Evolutionary conservation across 2,329 filamentous ascomycete genomes (phyloP).

Genomic region (Neonectria hederae): DNA sequence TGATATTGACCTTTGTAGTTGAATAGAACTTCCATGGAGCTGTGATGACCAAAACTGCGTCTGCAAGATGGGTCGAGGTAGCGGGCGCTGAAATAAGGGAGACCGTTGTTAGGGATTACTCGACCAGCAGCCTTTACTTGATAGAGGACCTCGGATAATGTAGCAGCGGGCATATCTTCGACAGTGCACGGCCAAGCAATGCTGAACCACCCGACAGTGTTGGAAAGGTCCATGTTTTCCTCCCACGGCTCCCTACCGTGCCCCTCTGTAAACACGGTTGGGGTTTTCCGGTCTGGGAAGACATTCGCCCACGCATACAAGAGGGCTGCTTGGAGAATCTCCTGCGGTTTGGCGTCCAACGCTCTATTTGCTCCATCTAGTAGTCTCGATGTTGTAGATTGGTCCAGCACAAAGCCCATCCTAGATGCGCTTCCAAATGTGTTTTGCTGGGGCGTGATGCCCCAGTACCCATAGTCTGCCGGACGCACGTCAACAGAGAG

Average conservation of each 20-base stretch:
- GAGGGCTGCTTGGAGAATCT: conserved; percentile 35
- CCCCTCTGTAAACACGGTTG: conserved; percentile 50
- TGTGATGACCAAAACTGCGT: background rate
- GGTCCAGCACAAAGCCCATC: conserved; percentile 13
- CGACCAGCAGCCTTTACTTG: background rate
- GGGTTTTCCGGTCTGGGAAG: conserved; percentile 47
- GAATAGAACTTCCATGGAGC: background rate
- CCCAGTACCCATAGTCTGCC: conserved; percentile 13
- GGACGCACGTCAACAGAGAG: background rate
- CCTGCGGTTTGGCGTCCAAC: conserved; percentile 20
- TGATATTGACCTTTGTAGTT: background rate
- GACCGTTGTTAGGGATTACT: background rate
- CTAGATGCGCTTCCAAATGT: background rate
- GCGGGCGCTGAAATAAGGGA: background rate
- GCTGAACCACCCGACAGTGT: conserved; percentile 56
- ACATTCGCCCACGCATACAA: conserved; percentile 44
- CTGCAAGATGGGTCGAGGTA: background rate
- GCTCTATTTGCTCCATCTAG: conserved; percentile 16
- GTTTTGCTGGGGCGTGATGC: background rate
- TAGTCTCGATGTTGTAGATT: background rate
- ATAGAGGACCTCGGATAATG: background rate
- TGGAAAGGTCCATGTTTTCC: conserved; percentile 45
- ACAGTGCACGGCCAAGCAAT: background rate
- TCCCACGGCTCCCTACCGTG: conserved; percentile 52
- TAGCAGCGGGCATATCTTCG: background rate